A percentile compares a stretch with the other conserved stretches of the same genome.
phyloP scores from a whole-genome alignment of 2,329 filamentous ascomycete species.

The Aspergillus pseudoterreus region DNA sequence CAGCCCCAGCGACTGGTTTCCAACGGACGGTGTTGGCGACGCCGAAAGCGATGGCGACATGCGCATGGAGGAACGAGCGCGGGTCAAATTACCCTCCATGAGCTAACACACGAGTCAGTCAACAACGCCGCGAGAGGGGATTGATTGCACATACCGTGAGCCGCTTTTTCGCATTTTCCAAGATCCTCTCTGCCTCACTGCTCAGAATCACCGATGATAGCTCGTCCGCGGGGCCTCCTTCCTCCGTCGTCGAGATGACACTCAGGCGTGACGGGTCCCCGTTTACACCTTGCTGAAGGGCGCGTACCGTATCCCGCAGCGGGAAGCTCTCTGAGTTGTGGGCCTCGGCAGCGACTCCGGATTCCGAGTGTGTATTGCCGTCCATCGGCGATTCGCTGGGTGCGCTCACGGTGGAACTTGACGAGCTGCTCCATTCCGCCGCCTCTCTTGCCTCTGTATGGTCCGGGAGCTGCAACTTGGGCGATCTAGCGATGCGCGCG shows the following conservation, averaged over 20 bases:
- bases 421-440: constrained; percentile 30
- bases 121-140: background rate
- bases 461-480: constrained; percentile 41
- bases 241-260: constrained; percentile 37
- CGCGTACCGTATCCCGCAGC: constrained; percentile 1
- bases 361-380: constrained; percentile 5
- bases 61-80: constrained; percentile 68
- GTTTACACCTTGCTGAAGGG: constrained; percentile 10
- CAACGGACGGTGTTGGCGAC: constrained; percentile 39
- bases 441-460: constrained; percentile 48
- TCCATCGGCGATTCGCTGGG: constrained; percentile 23
- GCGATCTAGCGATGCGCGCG: constrained; percentile 15
- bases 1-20: constrained; percentile 28
- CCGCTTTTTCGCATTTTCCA: constrained; percentile 86
- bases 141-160: constrained; percentile 64
- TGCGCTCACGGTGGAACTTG: constrained; percentile 35
- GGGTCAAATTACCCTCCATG: constrained; percentile 87
- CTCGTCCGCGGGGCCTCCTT: constrained; percentile 52
- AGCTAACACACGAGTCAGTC: constrained; percentile 51
- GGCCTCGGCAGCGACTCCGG: constrained; percentile 1
- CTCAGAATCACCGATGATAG: constrained; percentile 73
- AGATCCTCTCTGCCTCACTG: constrained; percentile 79
- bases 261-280: constrained; percentile 23
- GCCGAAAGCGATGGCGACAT: constrained; percentile 49
- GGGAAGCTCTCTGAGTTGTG: constrained; percentile 1